Conservation (phyloP, 2,329 filamentous ascomycete species). For the Nigrospora osmanthi region DNA sequence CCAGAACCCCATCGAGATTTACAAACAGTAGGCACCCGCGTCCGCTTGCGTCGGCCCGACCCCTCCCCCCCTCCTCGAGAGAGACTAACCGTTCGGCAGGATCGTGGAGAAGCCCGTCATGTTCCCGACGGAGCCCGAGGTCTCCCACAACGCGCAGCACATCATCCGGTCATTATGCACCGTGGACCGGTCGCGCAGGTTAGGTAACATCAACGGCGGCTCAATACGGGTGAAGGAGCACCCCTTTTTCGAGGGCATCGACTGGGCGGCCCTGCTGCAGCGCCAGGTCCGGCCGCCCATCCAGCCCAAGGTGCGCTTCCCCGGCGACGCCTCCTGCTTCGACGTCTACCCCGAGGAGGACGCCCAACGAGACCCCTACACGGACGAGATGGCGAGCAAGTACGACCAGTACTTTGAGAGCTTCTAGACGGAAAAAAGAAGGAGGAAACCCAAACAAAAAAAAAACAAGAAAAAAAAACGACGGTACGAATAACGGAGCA, state of each 20-base stretch:
- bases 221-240: slow-evolving; percentile 66
- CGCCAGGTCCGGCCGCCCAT: slow-evolving; percentile 63
- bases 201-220: slow-evolving; percentile 73
- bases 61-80: neutral
- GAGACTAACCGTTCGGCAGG: slow-evolving; percentile 30
- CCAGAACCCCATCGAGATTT: slow-evolving; percentile 79
- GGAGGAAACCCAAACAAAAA: neutral
- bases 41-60: neutral
- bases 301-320: slow-evolving; percentile 63
- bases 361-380: slow-evolving; percentile 56
- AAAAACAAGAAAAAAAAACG: too few relatives aligned
- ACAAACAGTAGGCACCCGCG: slow-evolving; percentile 54
- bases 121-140: slow-evolving; percentile 59
- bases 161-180: slow-evolving; percentile 72
- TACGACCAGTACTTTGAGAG: slow-evolving; percentile 67
- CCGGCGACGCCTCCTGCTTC: slow-evolving; percentile 73
- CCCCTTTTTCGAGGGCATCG: slow-evolving; percentile 63
- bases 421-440: slow-evolving; percentile 39
- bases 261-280: slow-evolving; percentile 66
- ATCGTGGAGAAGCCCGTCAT: slow-evolving; percentile 72
- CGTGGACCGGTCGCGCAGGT: slow-evolving; percentile 67
- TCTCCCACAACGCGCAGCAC: slow-evolving; percentile 63
- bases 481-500: too few relatives aligned
- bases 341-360: slow-evolving; percentile 77
- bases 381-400: slow-evolving; percentile 57